These are phyloP conservation scores for Agarophyton chilense DNA, from an alignment of 23 red algal genomes.

Conservation along the genomic window DNA sequence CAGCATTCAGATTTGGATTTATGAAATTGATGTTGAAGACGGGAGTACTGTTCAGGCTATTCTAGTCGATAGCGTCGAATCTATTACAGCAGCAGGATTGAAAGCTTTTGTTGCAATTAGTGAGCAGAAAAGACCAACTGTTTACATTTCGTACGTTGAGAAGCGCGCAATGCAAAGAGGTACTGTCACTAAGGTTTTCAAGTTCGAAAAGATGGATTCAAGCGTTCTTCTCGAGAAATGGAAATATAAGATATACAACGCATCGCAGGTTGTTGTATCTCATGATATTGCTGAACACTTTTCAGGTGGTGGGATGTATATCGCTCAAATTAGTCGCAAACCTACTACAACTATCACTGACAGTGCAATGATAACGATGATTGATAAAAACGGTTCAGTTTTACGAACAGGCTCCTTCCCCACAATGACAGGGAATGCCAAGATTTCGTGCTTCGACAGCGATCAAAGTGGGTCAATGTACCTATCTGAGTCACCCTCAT, in stretches of 20 bases:
- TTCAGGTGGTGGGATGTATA: background rate
- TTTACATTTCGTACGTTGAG: background rate
- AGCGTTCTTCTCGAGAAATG: background rate
- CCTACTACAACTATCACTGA: background rate
- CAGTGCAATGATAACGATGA: background rate
- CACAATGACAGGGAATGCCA: background rate
- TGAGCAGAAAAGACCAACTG: background rate
- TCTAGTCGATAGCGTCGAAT: background rate
- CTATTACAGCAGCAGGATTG: background rate
- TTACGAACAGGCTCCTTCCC: background rate
- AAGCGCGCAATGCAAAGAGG: background rate
- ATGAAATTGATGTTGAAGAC: background rate
- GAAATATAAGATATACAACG: conserved; percentile 15
- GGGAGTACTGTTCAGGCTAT: background rate
- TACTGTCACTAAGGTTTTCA: background rate
- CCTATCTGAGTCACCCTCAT: conserved; percentile 15
- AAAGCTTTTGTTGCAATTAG: background rate
- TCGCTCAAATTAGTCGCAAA: conserved; percentile 14
- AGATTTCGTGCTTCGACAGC: background rate
- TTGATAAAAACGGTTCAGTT: background rate
- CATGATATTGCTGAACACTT: background rate
- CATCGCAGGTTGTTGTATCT: background rate
- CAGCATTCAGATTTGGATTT: background rate
- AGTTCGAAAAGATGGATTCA: background rate
- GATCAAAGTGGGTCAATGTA: conserved; percentile 30